phyloP scores from a whole-genome alignment of 2,329 filamentous ascomycete species.

The Colletotrichum spaethianum region DNA sequence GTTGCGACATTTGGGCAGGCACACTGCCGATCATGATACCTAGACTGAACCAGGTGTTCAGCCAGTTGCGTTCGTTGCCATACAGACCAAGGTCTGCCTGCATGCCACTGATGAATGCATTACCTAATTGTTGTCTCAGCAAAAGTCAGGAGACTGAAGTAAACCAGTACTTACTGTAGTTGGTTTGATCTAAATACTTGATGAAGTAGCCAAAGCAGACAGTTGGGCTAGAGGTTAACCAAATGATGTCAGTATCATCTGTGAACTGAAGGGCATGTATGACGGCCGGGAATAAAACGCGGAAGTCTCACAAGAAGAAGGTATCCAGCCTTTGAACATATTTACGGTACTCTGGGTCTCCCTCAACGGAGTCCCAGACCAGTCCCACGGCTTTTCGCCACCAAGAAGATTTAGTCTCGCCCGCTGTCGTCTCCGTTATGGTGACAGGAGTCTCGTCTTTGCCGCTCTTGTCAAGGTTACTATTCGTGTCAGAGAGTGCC shows the following conservation, averaged over 20 bases:
- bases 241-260: background rate
- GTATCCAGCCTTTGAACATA: slow-evolving; percentile 28
- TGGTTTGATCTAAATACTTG: slow-evolving; percentile 49
- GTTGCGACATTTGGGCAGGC: slow-evolving; percentile 46
- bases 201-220: slow-evolving; percentile 32
- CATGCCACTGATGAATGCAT: slow-evolving; percentile 48
- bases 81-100: slow-evolving; percentile 45
- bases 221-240: background rate
- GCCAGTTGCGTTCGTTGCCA: slow-evolving; percentile 46
- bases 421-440: background rate
- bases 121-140: slow-evolving; percentile 28
- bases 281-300: background rate
- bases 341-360: slow-evolving; percentile 27
- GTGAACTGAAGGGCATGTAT: background rate
- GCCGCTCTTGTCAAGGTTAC: slow-evolving; percentile 9
- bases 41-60: slow-evolving; percentile 44
- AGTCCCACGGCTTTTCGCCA: slow-evolving; percentile 24
- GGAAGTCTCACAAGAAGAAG: slow-evolving; percentile 26
- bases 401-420: background rate
- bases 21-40: slow-evolving; percentile 46
- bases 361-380: slow-evolving; percentile 29
- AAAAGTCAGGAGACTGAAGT: background rate
- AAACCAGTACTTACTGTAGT: slow-evolving; percentile 44
- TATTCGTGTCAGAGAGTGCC: slow-evolving; percentile 10
- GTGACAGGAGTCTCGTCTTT: slow-evolving; percentile 6